Evolutionary conservation across 2,329 filamentous ascomycete genomes (phyloP).

Genomic region (Cladosporium sp.): DNA sequence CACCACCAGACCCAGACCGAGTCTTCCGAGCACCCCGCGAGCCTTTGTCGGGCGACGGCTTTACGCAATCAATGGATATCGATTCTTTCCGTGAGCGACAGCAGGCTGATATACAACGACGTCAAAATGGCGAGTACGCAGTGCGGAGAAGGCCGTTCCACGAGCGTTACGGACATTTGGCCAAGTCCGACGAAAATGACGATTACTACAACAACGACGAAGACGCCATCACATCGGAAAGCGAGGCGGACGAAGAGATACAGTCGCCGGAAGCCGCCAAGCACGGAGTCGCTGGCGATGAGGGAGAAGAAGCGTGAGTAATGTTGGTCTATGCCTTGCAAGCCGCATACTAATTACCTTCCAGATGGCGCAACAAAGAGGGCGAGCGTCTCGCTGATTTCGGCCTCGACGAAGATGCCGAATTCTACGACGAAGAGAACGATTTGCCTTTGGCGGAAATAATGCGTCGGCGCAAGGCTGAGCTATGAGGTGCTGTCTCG

Average conservation of each 20-base stretch:
- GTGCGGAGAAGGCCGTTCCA: constrained; percentile 39
- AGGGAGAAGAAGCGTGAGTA: constrained; percentile 44
- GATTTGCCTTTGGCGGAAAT: constrained; percentile 67
- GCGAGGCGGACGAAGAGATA: constrained; percentile 26
- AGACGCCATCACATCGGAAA: constrained; percentile 40
- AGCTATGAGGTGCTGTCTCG: background rate
- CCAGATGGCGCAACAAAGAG: constrained; percentile 65
- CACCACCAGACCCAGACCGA: constrained; percentile 47
- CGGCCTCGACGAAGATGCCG: constrained; percentile 70
- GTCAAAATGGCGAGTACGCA: constrained; percentile 25
- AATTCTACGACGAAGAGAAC: constrained; percentile 57
- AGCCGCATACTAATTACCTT: background rate
- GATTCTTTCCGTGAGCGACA: constrained; percentile 51
- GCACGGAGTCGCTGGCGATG: constrained; percentile 12
- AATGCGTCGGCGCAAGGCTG: constrained; percentile 47
- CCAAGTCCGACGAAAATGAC: constrained; percentile 13
- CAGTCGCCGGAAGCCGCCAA: background rate
- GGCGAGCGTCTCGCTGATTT: constrained; percentile 70
- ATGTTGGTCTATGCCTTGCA: background rate
- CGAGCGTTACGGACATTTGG: constrained; percentile 31
- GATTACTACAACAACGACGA: constrained; percentile 20
- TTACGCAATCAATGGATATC: constrained; percentile 38
- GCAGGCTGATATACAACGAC: constrained; percentile 43
- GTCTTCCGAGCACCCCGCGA: constrained; percentile 27
- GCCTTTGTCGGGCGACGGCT: constrained; percentile 27